These are phyloP conservation scores for Pseudogymnoascus pannorum DNA, from an alignment of 2,329 filamentous ascomycete genomes.

Conservation along the genomic window DNA sequence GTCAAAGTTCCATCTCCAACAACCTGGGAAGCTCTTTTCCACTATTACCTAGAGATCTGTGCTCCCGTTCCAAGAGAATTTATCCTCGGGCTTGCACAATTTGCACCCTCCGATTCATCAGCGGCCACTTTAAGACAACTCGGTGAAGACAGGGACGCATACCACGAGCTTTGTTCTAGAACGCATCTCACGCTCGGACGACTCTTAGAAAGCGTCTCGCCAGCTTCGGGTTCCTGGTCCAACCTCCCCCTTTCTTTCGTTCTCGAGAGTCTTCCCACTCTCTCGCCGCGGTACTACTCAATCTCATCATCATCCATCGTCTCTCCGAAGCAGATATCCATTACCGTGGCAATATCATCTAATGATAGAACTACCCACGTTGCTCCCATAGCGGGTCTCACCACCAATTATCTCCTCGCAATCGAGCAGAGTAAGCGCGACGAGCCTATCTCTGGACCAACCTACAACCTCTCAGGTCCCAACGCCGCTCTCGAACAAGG, in stretches of 20 bases:
- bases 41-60: conserved; percentile 41
- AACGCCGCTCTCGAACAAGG: conserved; percentile 19
- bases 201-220: conserved; percentile 11
- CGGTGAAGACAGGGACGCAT: conserved; percentile 13
- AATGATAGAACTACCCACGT: conserved; percentile 25
- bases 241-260: conserved; percentile 45
- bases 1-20: conserved; percentile 18
- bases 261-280: conserved; percentile 47
- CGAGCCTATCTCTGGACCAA: neutral
- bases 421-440: conserved; percentile 13
- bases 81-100: conserved; percentile 31
- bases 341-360: conserved; percentile 33
- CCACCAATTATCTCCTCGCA: conserved; percentile 34
- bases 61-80: conserved; percentile 34
- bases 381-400: conserved; percentile 30
- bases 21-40: conserved; percentile 31
- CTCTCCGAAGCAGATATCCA: conserved; percentile 35
- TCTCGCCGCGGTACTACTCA: conserved; percentile 54
- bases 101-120: conserved; percentile 31
- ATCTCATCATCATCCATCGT: conserved; percentile 49
- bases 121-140: conserved; percentile 19
- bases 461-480: conserved; percentile 17
- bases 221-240: conserved; percentile 24
- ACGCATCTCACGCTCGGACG: conserved; percentile 16
- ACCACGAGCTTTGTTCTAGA: conserved; percentile 9